A percentile compares a stretch with the other conserved stretches of the same genome.
Evolutionary conservation across 495 filamentous ascomycete species (phyloP).

Genomic region (Aspergillus sparsus): DNA sequence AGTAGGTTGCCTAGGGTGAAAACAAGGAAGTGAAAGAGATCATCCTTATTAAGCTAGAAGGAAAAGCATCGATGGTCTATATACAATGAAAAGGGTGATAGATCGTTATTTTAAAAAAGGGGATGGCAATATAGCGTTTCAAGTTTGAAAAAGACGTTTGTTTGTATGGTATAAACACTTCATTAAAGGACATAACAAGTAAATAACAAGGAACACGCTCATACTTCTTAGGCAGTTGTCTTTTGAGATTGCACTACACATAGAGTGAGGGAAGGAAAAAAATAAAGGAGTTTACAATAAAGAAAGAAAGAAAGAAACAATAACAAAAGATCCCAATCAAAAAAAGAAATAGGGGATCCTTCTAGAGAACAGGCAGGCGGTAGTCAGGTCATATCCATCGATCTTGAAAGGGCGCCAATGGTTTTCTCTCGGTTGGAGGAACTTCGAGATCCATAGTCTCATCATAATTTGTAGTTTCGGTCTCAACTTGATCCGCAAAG

Average conservation of each 20-base stretch:
- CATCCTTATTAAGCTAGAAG: background rate
- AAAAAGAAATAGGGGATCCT: background rate
- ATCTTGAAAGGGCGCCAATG: conserved; percentile 49
- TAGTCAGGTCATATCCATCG: conserved; percentile 20
- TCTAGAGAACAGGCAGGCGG: background rate
- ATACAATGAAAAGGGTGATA: no score
- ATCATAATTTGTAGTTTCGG: conserved; percentile 30
- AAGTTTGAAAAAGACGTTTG: no score
- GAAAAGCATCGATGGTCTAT: no score
- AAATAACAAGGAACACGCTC: no score
- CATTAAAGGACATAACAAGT: no score
- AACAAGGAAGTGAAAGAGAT: background rate
- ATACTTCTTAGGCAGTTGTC: no score
- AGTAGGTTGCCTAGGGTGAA: background rate
- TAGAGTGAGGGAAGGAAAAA: no score
- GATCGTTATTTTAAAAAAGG: background rate
- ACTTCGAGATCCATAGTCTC: conserved; percentile 34
- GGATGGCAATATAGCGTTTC: background rate
- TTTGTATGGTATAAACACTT: no score
- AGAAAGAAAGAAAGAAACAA: no score
- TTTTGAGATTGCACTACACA: no score
- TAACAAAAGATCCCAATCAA: no score
- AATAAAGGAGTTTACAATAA: no score
- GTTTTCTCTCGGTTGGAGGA: conserved; percentile 28
- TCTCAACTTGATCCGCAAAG: conserved; percentile 36